Evolutionary conservation across 179 eudicot genomes (phyloP).

Genomic region (Amaranthus tricolor): DNA sequence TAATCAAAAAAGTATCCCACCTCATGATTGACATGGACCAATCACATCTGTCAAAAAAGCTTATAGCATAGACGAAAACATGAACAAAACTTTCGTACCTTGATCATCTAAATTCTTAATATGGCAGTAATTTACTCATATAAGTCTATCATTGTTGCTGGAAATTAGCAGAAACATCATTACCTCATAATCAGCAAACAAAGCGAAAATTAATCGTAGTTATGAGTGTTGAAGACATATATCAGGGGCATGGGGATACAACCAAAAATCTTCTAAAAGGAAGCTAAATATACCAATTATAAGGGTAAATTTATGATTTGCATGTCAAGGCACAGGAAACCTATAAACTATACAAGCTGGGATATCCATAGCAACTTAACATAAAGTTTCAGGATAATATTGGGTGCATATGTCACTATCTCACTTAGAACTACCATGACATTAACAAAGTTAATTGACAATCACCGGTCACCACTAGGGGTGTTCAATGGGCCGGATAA

Average conservation of each 20-base stretch:
- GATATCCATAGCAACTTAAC: background rate
- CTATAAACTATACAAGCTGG: background rate
- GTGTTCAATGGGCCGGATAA: too few species aligned
- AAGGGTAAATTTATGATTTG: background rate
- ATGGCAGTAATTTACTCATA: background rate
- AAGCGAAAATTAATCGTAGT: background rate
- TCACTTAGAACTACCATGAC: background rate
- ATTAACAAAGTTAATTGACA: background rate
- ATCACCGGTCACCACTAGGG: background rate
- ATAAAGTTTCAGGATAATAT: background rate
- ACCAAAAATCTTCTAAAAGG: background rate
- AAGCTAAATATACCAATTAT: background rate
- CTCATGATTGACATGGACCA: conserved; percentile 7
- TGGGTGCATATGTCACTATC: background rate
- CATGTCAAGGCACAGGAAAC: background rate
- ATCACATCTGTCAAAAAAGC: conserved; percentile 8
- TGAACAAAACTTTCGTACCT: background rate
- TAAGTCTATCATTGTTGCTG: background rate
- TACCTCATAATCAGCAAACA: background rate
- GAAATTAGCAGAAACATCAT: background rate
- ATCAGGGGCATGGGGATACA: background rate
- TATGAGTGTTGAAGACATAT: background rate
- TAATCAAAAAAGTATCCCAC: background rate
- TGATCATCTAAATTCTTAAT: background rate
- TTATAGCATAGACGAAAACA: background rate